Evolutionary conservation across 176 grass and related monocot genomes (phyloP), one percentile per base, ranked within the genome.

Genomic region (Lolium perenne): DNA sequence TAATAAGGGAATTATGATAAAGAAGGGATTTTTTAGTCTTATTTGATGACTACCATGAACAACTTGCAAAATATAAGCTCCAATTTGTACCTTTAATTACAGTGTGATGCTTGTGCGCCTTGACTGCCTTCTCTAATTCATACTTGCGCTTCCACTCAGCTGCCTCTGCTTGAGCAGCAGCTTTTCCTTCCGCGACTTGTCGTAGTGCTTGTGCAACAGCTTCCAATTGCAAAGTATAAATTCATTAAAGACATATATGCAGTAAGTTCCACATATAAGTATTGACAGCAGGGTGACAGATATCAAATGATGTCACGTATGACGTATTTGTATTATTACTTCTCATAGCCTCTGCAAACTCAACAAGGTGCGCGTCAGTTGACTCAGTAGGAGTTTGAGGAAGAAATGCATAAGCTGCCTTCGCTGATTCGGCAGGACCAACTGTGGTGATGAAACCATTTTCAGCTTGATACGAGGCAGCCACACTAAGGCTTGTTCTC

Each of bases 111-210:
- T 79, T 94, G 55, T 85, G 85, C 65, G 82, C 88, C 35, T 93
- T 98, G 74, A 64, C 78, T 78, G 88, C 88, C 47, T 84, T 95
- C 76, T 95, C 93, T 65, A 87, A 65, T 86, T 98, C 91, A 79
- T 98, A 95, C 76, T 95, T 98, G 66, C 84, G 91, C 86, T 95
- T 98, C 93, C 95, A 98, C 79, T 94, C 91, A 75, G 91, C 93
- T 57, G 95, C 91, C 70, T 98, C 95, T 53, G 83, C 88, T 95
- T 95, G 87, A 59, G 93, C 95, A 73, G 77, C 78, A 89, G 95
- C 95, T 85, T 98, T 95, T 77, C 89, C 93, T 93, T 98, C 95
- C 13, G 74, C 95, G 71, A 93, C 95, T 78, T 86, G 87, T 85
- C 90, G 90, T 62, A 98, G 81, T 57, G 93, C 87, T 89, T 92